Evolutionary conservation across 345 rosid species (phyloP).

Genomic region (Brassica carinata): DNA sequence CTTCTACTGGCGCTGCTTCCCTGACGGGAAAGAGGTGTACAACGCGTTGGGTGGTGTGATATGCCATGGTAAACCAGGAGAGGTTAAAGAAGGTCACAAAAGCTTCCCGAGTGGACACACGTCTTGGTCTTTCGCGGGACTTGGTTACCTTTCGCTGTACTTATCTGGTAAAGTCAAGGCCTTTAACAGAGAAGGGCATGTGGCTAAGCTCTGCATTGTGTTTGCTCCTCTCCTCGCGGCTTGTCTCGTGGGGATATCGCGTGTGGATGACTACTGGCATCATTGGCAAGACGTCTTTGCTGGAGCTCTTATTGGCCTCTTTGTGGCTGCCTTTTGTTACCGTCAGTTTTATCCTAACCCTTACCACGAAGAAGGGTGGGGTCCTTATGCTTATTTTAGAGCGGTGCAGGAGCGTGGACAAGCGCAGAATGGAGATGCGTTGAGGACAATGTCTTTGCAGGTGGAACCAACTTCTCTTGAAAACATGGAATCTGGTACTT

Average conservation of each 20-base stretch:
- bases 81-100: constrained; percentile 77
- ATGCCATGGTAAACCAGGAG: constrained; percentile 63
- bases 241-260: constrained; percentile 75
- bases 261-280: constrained; percentile 88
- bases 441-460: constrained; percentile 40
- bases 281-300: constrained; percentile 90
- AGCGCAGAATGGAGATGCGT: constrained; percentile 22
- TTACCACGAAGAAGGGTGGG: constrained; percentile 64
- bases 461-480: constrained; percentile 26
- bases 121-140: constrained; percentile 88
- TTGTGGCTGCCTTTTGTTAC: constrained; percentile 61
- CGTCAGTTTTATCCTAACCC: constrained; percentile 69
- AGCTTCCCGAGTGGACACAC: constrained; percentile 94
- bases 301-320: constrained; percentile 70
- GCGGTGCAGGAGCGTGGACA: constrained; percentile 53
- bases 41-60: constrained; percentile 65
- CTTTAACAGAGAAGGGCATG: constrained; percentile 70
- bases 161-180: constrained; percentile 71
- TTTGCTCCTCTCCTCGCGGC: constrained; percentile 67
- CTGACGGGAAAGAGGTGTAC: constrained; percentile 70
- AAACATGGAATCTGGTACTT: constrained; percentile 37
- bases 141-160: constrained; percentile 72
- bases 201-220: constrained; percentile 72
- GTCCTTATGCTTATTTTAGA: constrained; percentile 65
- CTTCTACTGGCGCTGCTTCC: constrained; percentile 98